phyloP scores from a whole-genome alignment of 192 early-diverging fungal genomes.

The Thamnidium elegans region DNA sequence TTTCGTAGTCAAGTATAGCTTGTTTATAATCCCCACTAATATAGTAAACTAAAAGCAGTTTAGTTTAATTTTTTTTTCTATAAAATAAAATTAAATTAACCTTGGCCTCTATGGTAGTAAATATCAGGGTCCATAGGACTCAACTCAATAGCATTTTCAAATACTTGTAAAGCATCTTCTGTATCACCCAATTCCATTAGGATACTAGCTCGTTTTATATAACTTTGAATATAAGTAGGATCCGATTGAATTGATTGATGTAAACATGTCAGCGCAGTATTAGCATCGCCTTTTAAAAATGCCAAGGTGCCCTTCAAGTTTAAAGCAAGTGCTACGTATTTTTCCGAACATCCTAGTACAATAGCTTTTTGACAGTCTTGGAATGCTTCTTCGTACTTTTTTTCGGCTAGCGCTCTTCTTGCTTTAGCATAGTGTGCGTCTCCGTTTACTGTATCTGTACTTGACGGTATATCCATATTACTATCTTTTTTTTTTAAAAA shows the following conservation, averaged over 20 bases:
- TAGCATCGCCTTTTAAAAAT: conserved; percentile 84
- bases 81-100: conserved; percentile 7
- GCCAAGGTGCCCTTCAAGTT: conserved; percentile 86
- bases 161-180: conserved; percentile 62
- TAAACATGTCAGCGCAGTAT: conserved; percentile 67
- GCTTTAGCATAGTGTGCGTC: conserved; percentile 56
- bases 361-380: conserved; percentile 63
- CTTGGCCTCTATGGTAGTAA: conserved; percentile 76
- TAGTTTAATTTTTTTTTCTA: not conserved
- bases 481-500: too few species aligned
- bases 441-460: conserved; percentile 33
- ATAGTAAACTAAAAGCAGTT: conserved; percentile 61
- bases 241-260: conserved; percentile 78
- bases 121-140: conserved; percentile 77
- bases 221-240: conserved; percentile 75
- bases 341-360: conserved; percentile 44
- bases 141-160: conserved; percentile 67
- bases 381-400: conserved; percentile 61
- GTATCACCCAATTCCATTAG: conserved; percentile 66
- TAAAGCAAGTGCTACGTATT: conserved; percentile 61
- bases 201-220: conserved; percentile 87
- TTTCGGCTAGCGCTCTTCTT: conserved; percentile 42
- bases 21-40: conserved; percentile 74
- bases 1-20: conserved; percentile 82
- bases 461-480: conserved; percentile 10